Conservation (phyloP, 768 basidiomycete species). For the Phylloporus sp. region DNA sequence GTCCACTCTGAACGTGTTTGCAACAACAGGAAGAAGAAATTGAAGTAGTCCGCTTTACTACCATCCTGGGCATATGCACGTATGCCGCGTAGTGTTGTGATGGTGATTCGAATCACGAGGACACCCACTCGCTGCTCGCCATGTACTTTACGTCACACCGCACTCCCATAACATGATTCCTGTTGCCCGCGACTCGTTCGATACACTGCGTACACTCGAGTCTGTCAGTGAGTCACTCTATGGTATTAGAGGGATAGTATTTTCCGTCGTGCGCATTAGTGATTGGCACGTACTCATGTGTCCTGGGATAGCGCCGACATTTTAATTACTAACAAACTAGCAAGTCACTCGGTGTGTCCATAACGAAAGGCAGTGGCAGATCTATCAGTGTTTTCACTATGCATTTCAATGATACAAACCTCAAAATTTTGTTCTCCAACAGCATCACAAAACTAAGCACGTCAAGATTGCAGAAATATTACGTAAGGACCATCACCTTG, state of each 20-base stretch:
- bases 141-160: constrained; percentile 21
- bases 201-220: background rate
- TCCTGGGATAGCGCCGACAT: too few relatives aligned
- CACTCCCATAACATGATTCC: constrained; percentile 12
- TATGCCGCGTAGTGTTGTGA: background rate
- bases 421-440: too few relatives aligned
- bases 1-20: background rate
- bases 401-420: too few relatives aligned
- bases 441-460: too few relatives aligned
- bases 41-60: constrained; percentile 60
- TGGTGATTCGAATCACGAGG: background rate
- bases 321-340: too few relatives aligned
- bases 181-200: background rate
- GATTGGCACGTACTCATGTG: too few relatives aligned
- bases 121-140: background rate
- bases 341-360: too few relatives aligned
- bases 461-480: background rate
- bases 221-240: background rate
- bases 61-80: background rate
- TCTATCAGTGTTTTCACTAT: too few relatives aligned
- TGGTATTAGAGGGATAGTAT: background rate
- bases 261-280: too few relatives aligned
- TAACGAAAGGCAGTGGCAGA: too few relatives aligned
- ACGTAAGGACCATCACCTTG: background rate
- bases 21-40: constrained; percentile 80